Conservation (phyloP, 2,329 filamentous ascomycete species). For the Colletotrichum zoysiae region DNA sequence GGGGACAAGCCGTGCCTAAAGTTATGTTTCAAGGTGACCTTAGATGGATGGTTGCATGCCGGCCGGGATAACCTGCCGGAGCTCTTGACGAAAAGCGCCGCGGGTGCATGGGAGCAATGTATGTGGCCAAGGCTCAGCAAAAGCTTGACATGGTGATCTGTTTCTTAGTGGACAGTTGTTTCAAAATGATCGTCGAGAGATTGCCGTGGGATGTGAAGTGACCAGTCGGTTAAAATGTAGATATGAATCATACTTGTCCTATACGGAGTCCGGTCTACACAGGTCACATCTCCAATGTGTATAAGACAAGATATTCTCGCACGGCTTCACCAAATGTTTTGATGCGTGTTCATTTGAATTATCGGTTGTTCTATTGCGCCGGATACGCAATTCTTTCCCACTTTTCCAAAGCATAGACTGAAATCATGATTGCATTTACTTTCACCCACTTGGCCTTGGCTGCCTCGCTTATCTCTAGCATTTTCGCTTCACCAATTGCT, state of each 20-base stretch:
- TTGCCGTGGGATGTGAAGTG: not conserved
- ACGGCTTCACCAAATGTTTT: not conserved
- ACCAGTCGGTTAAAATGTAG: not conserved
- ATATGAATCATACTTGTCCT: not conserved
- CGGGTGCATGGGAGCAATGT: not conserved
- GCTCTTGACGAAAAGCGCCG: not conserved
- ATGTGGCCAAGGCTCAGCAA: not conserved
- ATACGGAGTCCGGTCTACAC: not conserved
- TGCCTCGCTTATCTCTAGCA: not conserved
- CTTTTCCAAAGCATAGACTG: not conserved
- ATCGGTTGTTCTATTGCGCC: not conserved
- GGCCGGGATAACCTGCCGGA: not conserved
- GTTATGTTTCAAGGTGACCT: not conserved
- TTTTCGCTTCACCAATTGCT: not conserved
- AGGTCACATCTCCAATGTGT: not conserved
- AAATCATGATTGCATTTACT: not conserved
- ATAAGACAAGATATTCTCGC: not conserved
- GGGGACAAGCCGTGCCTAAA: not conserved
- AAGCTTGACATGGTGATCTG: not conserved
- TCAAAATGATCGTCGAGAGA: not conserved
- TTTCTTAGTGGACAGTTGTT: not conserved
- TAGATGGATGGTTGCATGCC: too few species aligned
- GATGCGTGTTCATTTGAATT: fast-evolving
- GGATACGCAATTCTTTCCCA: too few species aligned
- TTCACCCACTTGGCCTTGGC: not conserved